Conservation (phyloP, 108 stramenopile genomes). For the Nannochloropsis gaditana region DNA sequence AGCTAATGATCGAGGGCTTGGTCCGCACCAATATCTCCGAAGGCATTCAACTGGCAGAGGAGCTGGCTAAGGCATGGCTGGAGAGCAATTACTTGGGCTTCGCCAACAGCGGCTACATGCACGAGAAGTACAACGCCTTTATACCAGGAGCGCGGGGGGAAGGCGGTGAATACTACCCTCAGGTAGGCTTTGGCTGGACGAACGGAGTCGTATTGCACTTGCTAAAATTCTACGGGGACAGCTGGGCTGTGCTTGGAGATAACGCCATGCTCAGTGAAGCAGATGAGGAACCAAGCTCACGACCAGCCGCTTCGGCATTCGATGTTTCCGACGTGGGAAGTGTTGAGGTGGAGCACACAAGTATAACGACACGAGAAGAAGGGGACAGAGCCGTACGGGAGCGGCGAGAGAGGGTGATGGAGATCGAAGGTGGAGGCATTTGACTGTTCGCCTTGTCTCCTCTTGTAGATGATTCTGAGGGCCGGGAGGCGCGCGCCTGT, state of each 20-base stretch:
- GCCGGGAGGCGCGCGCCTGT: too few relatives aligned
- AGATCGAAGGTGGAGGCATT: too few relatives aligned
- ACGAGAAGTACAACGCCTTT: conserved; percentile 53
- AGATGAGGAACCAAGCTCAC: too few relatives aligned
- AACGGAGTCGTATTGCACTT: conserved; percentile 53
- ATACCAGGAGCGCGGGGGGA: conserved; percentile 28
- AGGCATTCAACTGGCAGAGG: conserved; percentile 37
- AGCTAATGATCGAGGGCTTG: conserved; percentile 47
- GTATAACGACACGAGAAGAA: too few relatives aligned
- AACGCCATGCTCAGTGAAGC: too few relatives aligned
- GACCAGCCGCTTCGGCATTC: too few relatives aligned
- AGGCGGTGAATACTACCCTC: conserved; percentile 54
- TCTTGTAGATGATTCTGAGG: too few relatives aligned
- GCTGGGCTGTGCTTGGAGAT: not conserved
- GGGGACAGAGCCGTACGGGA: too few relatives aligned
- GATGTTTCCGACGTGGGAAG: too few relatives aligned
- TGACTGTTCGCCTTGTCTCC: too few relatives aligned
- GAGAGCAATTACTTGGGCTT: conserved; percentile 21
- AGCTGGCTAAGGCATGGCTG: conserved; percentile 39
- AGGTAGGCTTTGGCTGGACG: conserved; percentile 57
- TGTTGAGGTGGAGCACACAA: too few relatives aligned
- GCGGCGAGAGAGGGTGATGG: too few relatives aligned
- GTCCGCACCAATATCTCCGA: not conserved
- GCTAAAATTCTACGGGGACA: not conserved
- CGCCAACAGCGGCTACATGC: conserved; percentile 38